Percentiles rank a stretch among this genome's conserved stretches.
These are phyloP conservation scores for Gymnopilus junonius DNA, from an alignment of 768 basidiomycete species.

Conservation along the genomic window DNA sequence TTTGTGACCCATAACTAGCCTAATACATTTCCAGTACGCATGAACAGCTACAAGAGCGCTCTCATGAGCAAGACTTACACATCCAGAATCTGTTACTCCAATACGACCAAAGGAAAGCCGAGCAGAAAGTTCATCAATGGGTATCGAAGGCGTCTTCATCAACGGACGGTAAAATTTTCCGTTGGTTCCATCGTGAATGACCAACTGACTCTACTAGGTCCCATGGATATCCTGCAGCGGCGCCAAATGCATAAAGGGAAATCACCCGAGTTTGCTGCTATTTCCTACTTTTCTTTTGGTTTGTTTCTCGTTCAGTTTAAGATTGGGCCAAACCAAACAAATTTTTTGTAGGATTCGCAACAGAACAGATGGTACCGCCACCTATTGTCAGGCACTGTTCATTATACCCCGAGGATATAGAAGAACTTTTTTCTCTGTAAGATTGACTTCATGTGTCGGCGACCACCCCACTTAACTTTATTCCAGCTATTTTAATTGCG, in stretches of 20 bases:
- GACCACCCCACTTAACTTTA: not conserved
- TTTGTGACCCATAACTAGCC: not conserved
- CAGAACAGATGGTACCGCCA: constrained; percentile 36
- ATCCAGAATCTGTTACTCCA: constrained; percentile 49
- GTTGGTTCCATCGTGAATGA: not conserved
- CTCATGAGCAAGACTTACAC: constrained; percentile 48
- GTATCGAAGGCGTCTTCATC: constrained; percentile 36
- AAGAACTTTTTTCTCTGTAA: constrained; percentile 56
- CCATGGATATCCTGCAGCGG: constrained; percentile 5
- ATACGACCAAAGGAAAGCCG: constrained; percentile 45
- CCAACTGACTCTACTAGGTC: not conserved
- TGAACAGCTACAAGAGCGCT: constrained; percentile 53
- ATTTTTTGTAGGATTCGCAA: constrained; percentile 14
- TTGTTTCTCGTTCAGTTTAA: constrained; percentile 11
- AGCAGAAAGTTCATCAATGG: constrained; percentile 46
- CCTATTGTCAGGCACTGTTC: constrained; percentile 51
- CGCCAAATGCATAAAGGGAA: constrained; percentile 32
- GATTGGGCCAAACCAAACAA: not conserved
- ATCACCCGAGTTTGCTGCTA: constrained; percentile 41
- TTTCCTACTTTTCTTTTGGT: constrained; percentile 40
- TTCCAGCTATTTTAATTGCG: constrained; percentile 53
- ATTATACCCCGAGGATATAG: constrained; percentile 55
- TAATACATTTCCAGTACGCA: constrained; percentile 45
- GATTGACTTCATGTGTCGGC: constrained; percentile 17
- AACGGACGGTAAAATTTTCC: constrained; percentile 10